phyloP scores from a whole-genome alignment of 2,329 filamentous ascomycete genomes.

The Fusarium marasasianum region DNA sequence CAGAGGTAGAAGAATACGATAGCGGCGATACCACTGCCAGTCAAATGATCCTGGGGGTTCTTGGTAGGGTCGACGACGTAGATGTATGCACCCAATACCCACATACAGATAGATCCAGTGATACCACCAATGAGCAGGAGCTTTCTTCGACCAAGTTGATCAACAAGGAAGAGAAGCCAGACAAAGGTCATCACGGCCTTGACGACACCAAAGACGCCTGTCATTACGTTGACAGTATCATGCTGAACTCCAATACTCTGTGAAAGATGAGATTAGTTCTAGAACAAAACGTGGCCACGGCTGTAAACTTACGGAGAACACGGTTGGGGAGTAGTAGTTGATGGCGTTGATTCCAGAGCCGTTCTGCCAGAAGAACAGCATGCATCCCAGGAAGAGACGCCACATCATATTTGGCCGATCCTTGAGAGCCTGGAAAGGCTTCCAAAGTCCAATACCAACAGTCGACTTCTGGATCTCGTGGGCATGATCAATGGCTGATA shows the following conservation, averaged over 20 bases:
- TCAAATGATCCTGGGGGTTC: constrained; percentile 47
- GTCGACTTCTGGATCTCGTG: constrained; percentile 69
- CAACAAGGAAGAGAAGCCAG: constrained; percentile 72
- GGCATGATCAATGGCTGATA: constrained; percentile 32
- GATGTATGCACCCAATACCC: constrained; percentile 67
- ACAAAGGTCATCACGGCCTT: constrained; percentile 71
- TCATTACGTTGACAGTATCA: constrained; percentile 58
- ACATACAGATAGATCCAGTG: constrained; percentile 68
- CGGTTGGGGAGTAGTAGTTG: constrained; percentile 39
- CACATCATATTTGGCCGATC: constrained; percentile 59
- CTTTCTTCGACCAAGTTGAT: constrained; percentile 56
- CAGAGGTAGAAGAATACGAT: constrained; percentile 75
- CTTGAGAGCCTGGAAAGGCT: constrained; percentile 32
- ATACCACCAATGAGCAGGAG: constrained; percentile 69
- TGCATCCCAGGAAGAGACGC: constrained; percentile 69
- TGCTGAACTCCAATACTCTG: constrained; percentile 15
- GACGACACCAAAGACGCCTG: constrained; percentile 73
- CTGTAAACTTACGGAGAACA: constrained; percentile 16
- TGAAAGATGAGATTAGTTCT: not conserved
- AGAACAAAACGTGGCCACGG: accelerated
- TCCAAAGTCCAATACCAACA: constrained; percentile 56
- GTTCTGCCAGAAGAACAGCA: constrained; percentile 75
- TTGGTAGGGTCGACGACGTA: constrained; percentile 50
- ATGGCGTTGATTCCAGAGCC: constrained; percentile 58
- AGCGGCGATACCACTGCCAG: constrained; percentile 62